Conservation (phyloP, 2,329 filamentous ascomycete species). For the Westerdykella aurantiaca region DNA sequence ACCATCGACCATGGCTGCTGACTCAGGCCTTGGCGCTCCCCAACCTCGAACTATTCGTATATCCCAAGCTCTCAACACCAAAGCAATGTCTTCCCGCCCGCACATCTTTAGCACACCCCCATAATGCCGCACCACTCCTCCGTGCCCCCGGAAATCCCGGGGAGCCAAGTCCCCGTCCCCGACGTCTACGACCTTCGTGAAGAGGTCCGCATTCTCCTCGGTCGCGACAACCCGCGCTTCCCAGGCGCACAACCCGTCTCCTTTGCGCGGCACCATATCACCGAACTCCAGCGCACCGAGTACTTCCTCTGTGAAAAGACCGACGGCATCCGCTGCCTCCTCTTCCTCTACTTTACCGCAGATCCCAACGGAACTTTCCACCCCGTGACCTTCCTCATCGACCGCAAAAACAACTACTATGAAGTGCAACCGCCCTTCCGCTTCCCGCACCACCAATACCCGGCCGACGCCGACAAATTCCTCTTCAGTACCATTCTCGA, state of each 20-base stretch:
- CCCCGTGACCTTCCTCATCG: slow-evolving; percentile 78
- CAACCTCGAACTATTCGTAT: too few relatives aligned
- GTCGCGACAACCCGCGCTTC: slow-evolving; percentile 62
- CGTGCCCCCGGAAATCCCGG: slow-evolving; percentile 33
- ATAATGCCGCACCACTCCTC: slow-evolving; percentile 5
- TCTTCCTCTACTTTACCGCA: slow-evolving; percentile 68
- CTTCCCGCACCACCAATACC: slow-evolving; percentile 66
- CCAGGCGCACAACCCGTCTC: slow-evolving; percentile 93
- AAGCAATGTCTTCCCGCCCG: too few relatives aligned
- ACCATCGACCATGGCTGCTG: too few relatives aligned
- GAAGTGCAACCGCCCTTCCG: slow-evolving; percentile 68
- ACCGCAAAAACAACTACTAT: slow-evolving; percentile 97
- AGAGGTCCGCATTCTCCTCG: slow-evolving; percentile 71
- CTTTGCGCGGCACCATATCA: slow-evolving; percentile 73
- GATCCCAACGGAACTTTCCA: slow-evolving; percentile 42
- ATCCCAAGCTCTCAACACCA: too few relatives aligned
- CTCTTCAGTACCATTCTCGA: slow-evolving; percentile 81
- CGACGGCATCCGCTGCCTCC: slow-evolving; percentile 89
- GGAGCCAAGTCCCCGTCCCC: slow-evolving; percentile 18
- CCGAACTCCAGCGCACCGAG: slow-evolving; percentile 75
- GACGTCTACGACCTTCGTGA: slow-evolving; percentile 52
- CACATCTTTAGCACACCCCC: not conserved
- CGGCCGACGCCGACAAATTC: slow-evolving; percentile 52
- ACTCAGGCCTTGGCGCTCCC: too few relatives aligned
- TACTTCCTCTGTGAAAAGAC: slow-evolving; percentile 99